Evolutionary conservation across 2,329 filamentous ascomycete genomes (phyloP).

Genomic region (Cadophora malorum): DNA sequence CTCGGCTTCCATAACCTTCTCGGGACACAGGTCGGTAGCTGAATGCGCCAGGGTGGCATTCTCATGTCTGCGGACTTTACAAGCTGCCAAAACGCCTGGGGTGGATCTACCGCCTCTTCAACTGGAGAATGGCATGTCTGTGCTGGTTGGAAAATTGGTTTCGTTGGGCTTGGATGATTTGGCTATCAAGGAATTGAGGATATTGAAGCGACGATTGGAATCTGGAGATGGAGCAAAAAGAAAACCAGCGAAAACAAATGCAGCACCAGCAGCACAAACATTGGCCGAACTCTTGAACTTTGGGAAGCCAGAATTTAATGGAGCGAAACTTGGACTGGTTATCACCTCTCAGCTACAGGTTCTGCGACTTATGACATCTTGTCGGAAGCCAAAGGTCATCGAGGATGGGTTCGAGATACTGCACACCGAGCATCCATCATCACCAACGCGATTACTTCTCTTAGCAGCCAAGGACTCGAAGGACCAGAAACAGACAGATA

Average conservation of each 20-base stretch:
- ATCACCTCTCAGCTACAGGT: conserved; percentile 69
- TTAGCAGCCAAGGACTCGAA: conserved; percentile 48
- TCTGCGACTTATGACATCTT: conserved; percentile 65
- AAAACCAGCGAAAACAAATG: conserved; percentile 39
- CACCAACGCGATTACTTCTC: conserved; percentile 64
- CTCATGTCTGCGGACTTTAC: conserved; percentile 63
- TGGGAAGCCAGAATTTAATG: conserved; percentile 51
- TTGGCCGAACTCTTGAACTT: conserved; percentile 70
- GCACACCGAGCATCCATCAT: conserved; percentile 57
- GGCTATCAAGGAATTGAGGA: conserved; percentile 70
- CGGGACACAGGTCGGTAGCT: conserved; percentile 46
- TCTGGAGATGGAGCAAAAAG: conserved; percentile 45
- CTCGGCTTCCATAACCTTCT: conserved; percentile 42
- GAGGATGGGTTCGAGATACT: conserved; percentile 64
- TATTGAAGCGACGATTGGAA: conserved; percentile 70
- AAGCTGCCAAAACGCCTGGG: conserved; percentile 56
- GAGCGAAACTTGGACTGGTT: conserved; percentile 59
- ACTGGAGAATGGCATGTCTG: conserved; percentile 75
- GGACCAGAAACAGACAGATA: conserved; percentile 56
- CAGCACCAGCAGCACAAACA: conserved; percentile 50
- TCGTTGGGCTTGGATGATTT: conserved; percentile 69
- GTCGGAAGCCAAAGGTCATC: conserved; percentile 64
- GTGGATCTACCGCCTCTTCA: conserved; percentile 67
- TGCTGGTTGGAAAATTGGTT: conserved; percentile 70
- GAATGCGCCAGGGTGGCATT: conserved; percentile 76